phyloP scores from a whole-genome alignment of 805 yeast genomes.

The Zygosaccharomyces kombuchaensis region DNA sequence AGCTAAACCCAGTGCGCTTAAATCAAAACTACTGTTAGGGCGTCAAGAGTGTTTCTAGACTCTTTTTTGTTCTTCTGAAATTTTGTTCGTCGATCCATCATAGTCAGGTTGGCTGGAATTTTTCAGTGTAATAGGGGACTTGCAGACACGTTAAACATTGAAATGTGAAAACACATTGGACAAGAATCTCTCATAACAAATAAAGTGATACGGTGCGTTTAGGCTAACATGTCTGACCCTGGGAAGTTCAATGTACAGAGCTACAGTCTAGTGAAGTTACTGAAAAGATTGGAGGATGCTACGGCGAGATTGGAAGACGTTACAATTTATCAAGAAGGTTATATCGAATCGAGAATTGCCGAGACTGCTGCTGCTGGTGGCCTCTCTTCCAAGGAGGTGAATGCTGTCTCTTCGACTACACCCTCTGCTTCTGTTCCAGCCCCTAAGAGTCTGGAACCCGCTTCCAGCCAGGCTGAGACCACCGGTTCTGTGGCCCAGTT shows the following conservation, averaged over 20 bases:
- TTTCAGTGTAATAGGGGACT: constrained; percentile 5
- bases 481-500: constrained; percentile 50
- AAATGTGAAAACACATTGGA: neutral
- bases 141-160: neutral
- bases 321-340: constrained; percentile 69
- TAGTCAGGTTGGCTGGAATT: constrained; percentile 1
- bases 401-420: constrained; percentile 12
- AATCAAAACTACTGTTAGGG: neutral
- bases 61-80: neutral
- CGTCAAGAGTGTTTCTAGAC: neutral
- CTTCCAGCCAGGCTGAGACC: constrained; percentile 1
- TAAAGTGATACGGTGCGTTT: neutral
- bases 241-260: constrained; percentile 50
- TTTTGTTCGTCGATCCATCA: neutral
- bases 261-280: constrained; percentile 77
- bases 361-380: constrained; percentile 16
- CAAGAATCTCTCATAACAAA: neutral
- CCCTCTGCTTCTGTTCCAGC: constrained; percentile 16
- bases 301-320: constrained; percentile 89
- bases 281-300: constrained; percentile 85
- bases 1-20: neutral
- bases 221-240: constrained; percentile 14
- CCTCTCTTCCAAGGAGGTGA: constrained; percentile 17
- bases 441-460: constrained; percentile 9
- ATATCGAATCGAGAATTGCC: constrained; percentile 37